Evolutionary conservation across 768 basidiomycete species (phyloP).

Genomic region (Lentinula aciculospora): DNA sequence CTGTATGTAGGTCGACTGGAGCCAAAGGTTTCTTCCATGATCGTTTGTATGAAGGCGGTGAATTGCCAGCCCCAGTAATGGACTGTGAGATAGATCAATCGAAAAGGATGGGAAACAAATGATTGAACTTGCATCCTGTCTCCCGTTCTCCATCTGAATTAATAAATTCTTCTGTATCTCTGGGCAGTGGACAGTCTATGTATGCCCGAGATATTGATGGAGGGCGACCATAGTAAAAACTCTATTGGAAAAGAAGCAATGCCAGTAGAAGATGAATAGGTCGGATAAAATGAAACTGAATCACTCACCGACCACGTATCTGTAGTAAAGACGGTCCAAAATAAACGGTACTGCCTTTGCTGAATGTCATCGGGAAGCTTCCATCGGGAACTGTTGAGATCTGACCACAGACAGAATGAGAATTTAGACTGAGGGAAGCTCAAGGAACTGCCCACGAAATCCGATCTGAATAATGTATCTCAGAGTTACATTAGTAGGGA

Average conservation of each 20-base stretch:
- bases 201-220: slow-evolving; percentile 45
- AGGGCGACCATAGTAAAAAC: slow-evolving; percentile 57
- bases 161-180: slow-evolving; percentile 30
- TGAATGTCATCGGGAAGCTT: slow-evolving; percentile 39
- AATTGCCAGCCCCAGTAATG: slow-evolving; percentile 53
- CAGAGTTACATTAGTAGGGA: not conserved
- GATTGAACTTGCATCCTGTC: slow-evolving; percentile 32
- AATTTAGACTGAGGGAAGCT: not conserved
- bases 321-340: slow-evolving; percentile 63
- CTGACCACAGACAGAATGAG: slow-evolving; percentile 28
- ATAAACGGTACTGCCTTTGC: slow-evolving; percentile 47
- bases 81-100: slow-evolving; percentile 27
- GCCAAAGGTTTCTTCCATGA: slow-evolving; percentile 47
- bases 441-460: slow-evolving; percentile 36
- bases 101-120: not conserved
- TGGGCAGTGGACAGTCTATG: slow-evolving; percentile 53
- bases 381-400: slow-evolving; percentile 58
- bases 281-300: not conserved
- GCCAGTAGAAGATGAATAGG: not conserved
- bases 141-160: slow-evolving; percentile 28
- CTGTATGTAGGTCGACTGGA: slow-evolving; percentile 46
- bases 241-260: slow-evolving; percentile 28
- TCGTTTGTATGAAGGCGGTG: slow-evolving; percentile 42
- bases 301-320: slow-evolving; percentile 56
- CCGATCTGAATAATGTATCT: slow-evolving; percentile 34